Percentiles rank a stretch among this genome's conserved stretches.
These are phyloP conservation scores for Tetragonia tetragonoides DNA, from an alignment of 148 eudicot species.

Conservation along the genomic window DNA sequence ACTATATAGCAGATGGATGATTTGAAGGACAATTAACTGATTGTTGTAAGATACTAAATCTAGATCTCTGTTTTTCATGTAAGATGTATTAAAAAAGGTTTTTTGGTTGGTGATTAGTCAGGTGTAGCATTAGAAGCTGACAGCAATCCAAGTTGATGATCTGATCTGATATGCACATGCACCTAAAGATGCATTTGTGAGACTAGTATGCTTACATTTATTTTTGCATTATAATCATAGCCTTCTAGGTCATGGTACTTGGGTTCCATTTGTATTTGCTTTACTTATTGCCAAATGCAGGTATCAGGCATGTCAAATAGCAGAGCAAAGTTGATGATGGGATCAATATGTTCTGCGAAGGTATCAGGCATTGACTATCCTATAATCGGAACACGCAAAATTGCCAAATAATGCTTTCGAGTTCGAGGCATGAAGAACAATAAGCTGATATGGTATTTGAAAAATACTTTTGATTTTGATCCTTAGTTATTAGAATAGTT, in stretches of 20 bases:
- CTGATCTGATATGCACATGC: slow-evolving; percentile 25
- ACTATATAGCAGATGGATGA: background rate
- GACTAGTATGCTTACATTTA: background rate
- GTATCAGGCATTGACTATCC: no score
- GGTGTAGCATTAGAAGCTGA: background rate
- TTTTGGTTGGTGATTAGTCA: slow-evolving; percentile 2
- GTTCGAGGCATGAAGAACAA: no score
- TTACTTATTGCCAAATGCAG: no score
- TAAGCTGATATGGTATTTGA: no score
- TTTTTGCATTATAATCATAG: background rate
- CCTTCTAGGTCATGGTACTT: background rate
- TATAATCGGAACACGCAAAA: no score
- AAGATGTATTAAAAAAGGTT: background rate
- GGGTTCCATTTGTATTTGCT: background rate
- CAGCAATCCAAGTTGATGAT: background rate
- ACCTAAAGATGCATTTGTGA: slow-evolving; percentile 1
- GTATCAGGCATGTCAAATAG: no score
- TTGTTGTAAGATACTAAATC: background rate
- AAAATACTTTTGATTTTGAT: no score
- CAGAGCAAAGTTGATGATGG: no score
- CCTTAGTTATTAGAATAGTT: no score
- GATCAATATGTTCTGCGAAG: no score
- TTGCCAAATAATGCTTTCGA: no score
- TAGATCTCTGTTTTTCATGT: slow-evolving; percentile 1
- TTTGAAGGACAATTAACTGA: background rate